Base-by-base conservation (phyloP, 2,329 filamentous ascomycete species). In the Aureobasidium musti region DNA sequence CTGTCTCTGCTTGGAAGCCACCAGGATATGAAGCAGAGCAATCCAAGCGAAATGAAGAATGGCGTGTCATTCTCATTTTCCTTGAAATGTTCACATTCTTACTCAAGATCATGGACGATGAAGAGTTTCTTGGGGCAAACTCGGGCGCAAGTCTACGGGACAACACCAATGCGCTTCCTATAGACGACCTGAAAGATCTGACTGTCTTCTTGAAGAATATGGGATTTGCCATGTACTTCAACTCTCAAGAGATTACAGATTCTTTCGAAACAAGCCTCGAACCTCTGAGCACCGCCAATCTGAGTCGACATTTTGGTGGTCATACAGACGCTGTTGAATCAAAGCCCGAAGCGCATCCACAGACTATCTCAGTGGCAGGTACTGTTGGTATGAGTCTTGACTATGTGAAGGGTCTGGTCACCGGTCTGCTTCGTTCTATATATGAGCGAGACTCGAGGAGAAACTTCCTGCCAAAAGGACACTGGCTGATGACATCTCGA, bases 11-110 rank as follows among this genome's bases (percentile, higher is more conserved):
- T 6, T 70, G 65, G 67, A 76, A 77, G 67, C 72, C 75, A 11
- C 74, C 77, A 6, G 68, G 72, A 35, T 70, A 75, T 43, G 50
- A 73, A 28, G 71, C 75, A 17, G 73, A 75, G 39, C 73, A 77
- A 75, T 64, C 73, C 71, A 69, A 82, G 74, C 77, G 82, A 78
- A 78, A 83, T 30, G 84, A 88, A 71, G 92, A 98, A 74, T 99
- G 95, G 95, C 88, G 90, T 21, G 88, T 95, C 1, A 86, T 97
- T 49, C 82, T 98, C 0, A 84, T 99, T 60, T 98, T 99, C 74
- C 83, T 99, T 6, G 95, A 99, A 73, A 84, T 99, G 0, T 99
- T 97, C 75, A 92, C 90, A 2, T 98, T 98, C 75, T 87, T 97
- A 2, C 81, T 98, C 14, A 90, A 95, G 71, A 87, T 98, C 39